These are phyloP conservation scores for Venturia carpophila DNA, from an alignment of 2,329 filamentous ascomycete species.

Conservation along the genomic window DNA sequence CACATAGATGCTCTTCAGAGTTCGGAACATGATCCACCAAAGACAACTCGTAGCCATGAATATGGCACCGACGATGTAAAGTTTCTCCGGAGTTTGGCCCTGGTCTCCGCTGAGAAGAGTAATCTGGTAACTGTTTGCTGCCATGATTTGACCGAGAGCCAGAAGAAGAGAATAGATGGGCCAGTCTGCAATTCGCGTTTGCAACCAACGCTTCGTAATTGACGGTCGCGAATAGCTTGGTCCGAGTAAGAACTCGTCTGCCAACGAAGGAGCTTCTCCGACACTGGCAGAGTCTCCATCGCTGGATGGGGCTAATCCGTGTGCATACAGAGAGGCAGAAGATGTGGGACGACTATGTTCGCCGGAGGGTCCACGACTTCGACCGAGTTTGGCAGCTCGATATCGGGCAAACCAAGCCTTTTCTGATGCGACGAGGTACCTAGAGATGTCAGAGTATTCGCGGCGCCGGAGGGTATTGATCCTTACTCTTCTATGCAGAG, in stretches of 20 bases:
- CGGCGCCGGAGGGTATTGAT: neutral
- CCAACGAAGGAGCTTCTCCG: neutral
- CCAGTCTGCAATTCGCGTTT: conserved; percentile 52
- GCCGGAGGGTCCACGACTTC: neutral
- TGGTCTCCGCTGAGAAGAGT: conserved; percentile 58
- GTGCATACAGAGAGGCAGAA: conserved; percentile 2
- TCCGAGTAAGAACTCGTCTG: conserved; percentile 23
- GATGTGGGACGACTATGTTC: neutral
- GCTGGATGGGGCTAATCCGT: conserved; percentile 4
- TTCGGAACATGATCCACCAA: conserved; percentile 58
- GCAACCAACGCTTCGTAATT: conserved; percentile 23
- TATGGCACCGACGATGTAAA: conserved; percentile 54
- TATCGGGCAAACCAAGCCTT: conserved; percentile 59
- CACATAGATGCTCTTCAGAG: conserved; percentile 48
- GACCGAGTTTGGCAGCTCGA: conserved; percentile 11
- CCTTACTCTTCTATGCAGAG: conserved; percentile 55
- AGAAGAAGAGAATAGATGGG: conserved; percentile 55
- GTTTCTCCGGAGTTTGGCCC: conserved; percentile 49
- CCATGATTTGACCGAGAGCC: conserved; percentile 55
- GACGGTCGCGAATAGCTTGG: conserved; percentile 23
- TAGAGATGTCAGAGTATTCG: neutral
- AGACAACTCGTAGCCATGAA: conserved; percentile 51
- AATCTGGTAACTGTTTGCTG: conserved; percentile 60
- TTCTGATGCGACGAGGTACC: conserved; percentile 52
- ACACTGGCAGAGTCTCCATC: neutral